Base-by-base conservation (phyloP, 169 alveolate species). In the Besnoitia besnoiti region DNA sequence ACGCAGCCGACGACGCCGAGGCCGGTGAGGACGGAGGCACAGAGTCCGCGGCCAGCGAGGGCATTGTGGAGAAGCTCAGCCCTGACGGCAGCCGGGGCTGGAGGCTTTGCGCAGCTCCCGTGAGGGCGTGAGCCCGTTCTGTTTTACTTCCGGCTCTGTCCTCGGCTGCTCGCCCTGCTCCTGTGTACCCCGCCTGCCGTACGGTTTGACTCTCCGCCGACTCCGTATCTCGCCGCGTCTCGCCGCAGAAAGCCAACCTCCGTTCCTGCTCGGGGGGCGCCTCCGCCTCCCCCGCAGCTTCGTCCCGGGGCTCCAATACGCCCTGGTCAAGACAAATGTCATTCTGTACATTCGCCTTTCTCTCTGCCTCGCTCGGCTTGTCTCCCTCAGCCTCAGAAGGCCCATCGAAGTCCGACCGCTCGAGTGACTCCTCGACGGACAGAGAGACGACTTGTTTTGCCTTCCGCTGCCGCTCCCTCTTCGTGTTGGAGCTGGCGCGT, bases 31-130 rank as follows among this genome's bases (percentile, higher is more conserved):
- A 14, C 5, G 67, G 67, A 1, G 67, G 12, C 24, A n/a, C 12
- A 3, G 27, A n/a, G 33, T 55, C 67, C 33, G 12, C 67, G 12
- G 27, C 24, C 30, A 19, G 4, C 67, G 12, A 21, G 24, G 67
- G 67, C 67, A 3, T n/a, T 55, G 67, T 19, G 67, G 67, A n/a
- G 67, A 55, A 55, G 24, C 12, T 16, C 30, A n/a, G n/a, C n/a
- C 33, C 12, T 19, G 67, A 55, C 67, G 67, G 67, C 67, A 55
- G 67, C 67, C 67, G 67, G 67, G 67, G 67, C 67, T 55, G 67
- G 67, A 55, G 67, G 27, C 67, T n/a, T 55, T 55, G 67, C 1
- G 67, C 7, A 5, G 67, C 67, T 55, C 67, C 67, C 12, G 30
- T n/a, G 12, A 16, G 5, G n/a, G n/a, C n/a, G 67, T n/a, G 33